Evolutionary conservation across 108 stramenopile species (phyloP), one percentile per base, ranked within the genome.

Genomic region (Pseudonitzschia multiseries): DNA sequence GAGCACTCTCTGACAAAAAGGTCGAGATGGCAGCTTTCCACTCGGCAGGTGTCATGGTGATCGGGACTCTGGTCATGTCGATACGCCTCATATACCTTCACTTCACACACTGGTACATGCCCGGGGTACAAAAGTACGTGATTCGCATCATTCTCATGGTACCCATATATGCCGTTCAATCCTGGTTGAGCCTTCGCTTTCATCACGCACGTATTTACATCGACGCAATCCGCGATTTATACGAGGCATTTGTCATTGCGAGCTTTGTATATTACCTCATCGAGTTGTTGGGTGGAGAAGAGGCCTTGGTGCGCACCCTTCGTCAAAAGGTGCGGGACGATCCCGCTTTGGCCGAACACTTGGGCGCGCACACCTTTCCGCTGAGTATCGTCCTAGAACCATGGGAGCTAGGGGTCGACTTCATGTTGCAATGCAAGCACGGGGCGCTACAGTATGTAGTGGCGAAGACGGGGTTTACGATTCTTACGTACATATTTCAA

Each of bases 361-460:
- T 83, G 48, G 84, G 85, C 14, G 29, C 73, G 43, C 93, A 96
- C 51, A 79, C 70, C 13, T 91, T 64, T 69, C 77, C 70, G 29
- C 60, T 77, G 54, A 85, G 57, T 78, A 80, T 79, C 29, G 77
- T 86, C 40, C 70, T 94, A 68, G 46, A 82, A 41, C 77, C 84
- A 12, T 92, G 90, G 94, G 79, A 83, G 50, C 73, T 93, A 80
- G 93, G 95, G 9, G 70, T 70, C n/a, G 88, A 92, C 44, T 98
- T 96, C 78, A 77, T 96, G 73, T 32, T 86, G 24, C 87, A 89
- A 53, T 86, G 93, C 73, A 98, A 96, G 69, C 85, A 94, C 60
- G 97, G 97, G 3, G 96, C 96, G 4, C 74, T 98, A 56, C 98
- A 99, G 79, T 99, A 99, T 75, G 97, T 99, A 10, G 89, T 97